Percentiles rank a stretch among this genome's conserved stretches.
phyloP scores from a whole-genome alignment of 1,284 basidiomycete species.

The Cryptococcus sp. region DNA sequence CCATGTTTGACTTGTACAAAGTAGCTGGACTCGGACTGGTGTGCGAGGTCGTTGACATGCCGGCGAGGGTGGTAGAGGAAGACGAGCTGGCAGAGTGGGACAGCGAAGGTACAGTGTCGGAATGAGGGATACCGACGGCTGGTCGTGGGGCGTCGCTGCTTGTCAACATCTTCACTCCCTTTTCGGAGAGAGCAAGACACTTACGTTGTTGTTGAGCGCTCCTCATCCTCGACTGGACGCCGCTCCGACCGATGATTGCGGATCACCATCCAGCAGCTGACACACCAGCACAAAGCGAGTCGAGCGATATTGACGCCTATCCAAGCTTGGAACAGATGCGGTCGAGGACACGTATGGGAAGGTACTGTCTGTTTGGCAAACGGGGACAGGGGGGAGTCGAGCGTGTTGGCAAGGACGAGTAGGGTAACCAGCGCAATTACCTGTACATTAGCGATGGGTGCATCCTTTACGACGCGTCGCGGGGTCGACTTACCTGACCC shows the following conservation, averaged over 20 bases:
- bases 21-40: background rate
- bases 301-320: constrained; percentile 21
- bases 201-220: too few relatives aligned
- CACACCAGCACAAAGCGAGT: constrained; percentile 23
- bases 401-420: constrained; percentile 22
- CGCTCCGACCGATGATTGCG: constrained; percentile 5
- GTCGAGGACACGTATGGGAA: constrained; percentile 18
- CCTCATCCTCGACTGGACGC: constrained; percentile 1
- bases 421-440: constrained; percentile 22
- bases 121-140: background rate
- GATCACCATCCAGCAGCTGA: constrained; percentile 24
- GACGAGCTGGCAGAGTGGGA: constrained; percentile 5
- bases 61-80: constrained; percentile 6
- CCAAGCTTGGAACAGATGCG: constrained; percentile 28
- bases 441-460: constrained; percentile 7
- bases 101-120: constrained; percentile 3
- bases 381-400: constrained; percentile 13
- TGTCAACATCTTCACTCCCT: too few relatives aligned
- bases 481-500: constrained; percentile 20
- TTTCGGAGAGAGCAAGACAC: too few relatives aligned
- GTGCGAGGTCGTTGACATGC: background rate
- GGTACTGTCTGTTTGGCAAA: constrained; percentile 15
- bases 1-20: background rate
- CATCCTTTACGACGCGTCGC: background rate
- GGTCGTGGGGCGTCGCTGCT: background rate